Evolutionary conservation across 345 rosid genomes (phyloP).

Genomic region (Corymbia maculata): DNA sequence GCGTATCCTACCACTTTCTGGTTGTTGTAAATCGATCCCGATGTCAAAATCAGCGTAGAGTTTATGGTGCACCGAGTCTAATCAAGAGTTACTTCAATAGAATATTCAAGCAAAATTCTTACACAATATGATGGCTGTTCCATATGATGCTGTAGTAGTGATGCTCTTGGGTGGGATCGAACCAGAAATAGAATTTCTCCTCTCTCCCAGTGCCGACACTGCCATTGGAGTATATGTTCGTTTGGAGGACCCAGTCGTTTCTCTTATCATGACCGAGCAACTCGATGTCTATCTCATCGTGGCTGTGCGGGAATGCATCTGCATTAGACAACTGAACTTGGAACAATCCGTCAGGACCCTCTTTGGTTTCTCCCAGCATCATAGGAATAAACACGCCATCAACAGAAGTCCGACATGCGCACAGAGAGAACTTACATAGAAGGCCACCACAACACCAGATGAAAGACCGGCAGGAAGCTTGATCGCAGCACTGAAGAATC

Average conservation of each 20-base stretch:
- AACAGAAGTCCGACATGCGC: neutral
- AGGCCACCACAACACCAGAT: conserved; percentile 91
- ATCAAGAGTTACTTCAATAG: neutral
- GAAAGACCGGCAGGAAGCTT: conserved; percentile 80
- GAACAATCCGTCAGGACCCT: neutral
- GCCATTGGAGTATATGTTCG: conserved; percentile 81
- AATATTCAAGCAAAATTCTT: neutral
- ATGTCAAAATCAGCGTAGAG: neutral
- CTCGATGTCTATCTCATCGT: conserved; percentile 90
- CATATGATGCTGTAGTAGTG: conserved; percentile 80
- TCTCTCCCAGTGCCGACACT: conserved; percentile 73
- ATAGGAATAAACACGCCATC: neutral
- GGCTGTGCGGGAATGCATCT: conserved; percentile 56
- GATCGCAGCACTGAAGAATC: conserved; percentile 86
- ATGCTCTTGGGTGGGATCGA: conserved; percentile 67
- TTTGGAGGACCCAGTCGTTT: conserved; percentile 77
- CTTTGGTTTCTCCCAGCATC: neutral
- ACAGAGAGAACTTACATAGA: conserved; percentile 47
- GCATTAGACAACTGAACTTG: conserved; percentile 61
- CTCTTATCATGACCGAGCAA: conserved; percentile 72
- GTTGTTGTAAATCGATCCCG: neutral
- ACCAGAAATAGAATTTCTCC: conserved; percentile 90
- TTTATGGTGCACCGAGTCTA: neutral
- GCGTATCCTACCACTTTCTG: neutral
- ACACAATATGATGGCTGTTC: conserved; percentile 82